Base-by-base conservation (phyloP, 2,329 filamentous ascomycete species). In the Nemania sp. region DNA sequence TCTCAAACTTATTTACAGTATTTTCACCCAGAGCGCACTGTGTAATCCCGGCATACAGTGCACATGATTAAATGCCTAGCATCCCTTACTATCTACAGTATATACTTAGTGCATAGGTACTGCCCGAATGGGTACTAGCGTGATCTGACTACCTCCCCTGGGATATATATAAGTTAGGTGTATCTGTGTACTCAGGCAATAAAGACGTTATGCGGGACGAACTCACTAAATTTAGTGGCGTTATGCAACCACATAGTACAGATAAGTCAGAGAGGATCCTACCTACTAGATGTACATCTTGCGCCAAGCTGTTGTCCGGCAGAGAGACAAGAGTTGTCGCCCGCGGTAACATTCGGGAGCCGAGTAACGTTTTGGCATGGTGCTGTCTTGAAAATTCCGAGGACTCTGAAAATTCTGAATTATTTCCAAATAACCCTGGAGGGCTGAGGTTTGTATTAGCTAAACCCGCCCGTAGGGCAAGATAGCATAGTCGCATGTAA, bases 211-310 rank as follows among this genome's bases (percentile, higher is more conserved):
- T 29, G 58, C 58, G 53, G 39, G 48, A 50, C 48, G 48, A 56
- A 35, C 48, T 20, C 53, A 39, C 53, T 29, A 56, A 56, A 34
- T 37, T 51, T 29, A 9, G 37, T 45, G 54, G 59, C 46, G 49
- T 54, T 46, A 62, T 53, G 56, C 52, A 42, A 45, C 18, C 4
- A 45, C 42, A 25, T 17, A 21, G 45, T 48, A n/a, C n/a, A 32
- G n/a, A 17, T 39, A 39, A 35, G 35, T 39, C 35, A 48, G n/a
- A 49, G 11, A 12, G 35, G 20, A 35, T 58, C 50, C 46, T 58
- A n/a, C n/a, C n/a, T n/a, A n/a, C n/a, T n/a, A n/a, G n/a, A n/a
- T n/a, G n/a, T n/a, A 58, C 40, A 53, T 62, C 4, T 58, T 37
- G 39, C 40, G 45, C 29, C n/a, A 39, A 40, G 39, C 7, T n/a